Conservation (phyloP, 768 basidiomycete genomes). For the Pleurotus citrinopileatus region DNA sequence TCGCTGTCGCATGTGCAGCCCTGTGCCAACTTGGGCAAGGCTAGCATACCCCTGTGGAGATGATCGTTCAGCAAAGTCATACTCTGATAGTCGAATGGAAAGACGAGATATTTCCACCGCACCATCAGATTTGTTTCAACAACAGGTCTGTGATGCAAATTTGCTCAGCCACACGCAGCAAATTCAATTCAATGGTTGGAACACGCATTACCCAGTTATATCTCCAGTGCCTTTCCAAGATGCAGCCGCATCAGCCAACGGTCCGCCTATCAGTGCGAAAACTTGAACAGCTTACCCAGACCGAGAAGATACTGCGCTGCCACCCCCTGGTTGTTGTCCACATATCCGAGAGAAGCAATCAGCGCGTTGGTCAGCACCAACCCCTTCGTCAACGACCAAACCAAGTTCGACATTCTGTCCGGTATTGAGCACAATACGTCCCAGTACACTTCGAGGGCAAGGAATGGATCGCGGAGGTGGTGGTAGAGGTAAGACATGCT, state of each 20-base stretch:
- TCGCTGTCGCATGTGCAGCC: conserved; percentile 77
- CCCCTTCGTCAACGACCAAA: conserved; percentile 39
- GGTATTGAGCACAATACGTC: conserved; percentile 32
- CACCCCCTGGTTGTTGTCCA: conserved; percentile 23
- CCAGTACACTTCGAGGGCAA: conserved; percentile 28
- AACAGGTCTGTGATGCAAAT: conserved; percentile 45
- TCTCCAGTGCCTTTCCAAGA: conserved; percentile 57
- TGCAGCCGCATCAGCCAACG: neutral
- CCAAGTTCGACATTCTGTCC: conserved; percentile 33
- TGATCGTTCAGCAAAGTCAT: neutral
- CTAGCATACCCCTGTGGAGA: conserved; percentile 63
- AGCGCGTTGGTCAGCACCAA: conserved; percentile 36
- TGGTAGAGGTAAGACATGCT: conserved; percentile 32
- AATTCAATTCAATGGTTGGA: conserved; percentile 3
- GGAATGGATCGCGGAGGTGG: conserved; percentile 28
- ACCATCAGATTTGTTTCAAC: conserved; percentile 88
- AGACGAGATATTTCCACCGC: conserved; percentile 15
- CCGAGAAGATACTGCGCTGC: conserved; percentile 53
- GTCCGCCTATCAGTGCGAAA: neutral
- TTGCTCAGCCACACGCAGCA: conserved; percentile 13
- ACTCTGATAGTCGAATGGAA: neutral
- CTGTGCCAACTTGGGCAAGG: conserved; percentile 63
- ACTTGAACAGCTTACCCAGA: conserved; percentile 40
- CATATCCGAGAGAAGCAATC: conserved; percentile 21
- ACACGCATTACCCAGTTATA: conserved; percentile 58